Evolutionary conservation across 305 asterid genomes (phyloP), one percentile per base, ranked within the genome.

Genomic region (Andrographis paniculata): DNA sequence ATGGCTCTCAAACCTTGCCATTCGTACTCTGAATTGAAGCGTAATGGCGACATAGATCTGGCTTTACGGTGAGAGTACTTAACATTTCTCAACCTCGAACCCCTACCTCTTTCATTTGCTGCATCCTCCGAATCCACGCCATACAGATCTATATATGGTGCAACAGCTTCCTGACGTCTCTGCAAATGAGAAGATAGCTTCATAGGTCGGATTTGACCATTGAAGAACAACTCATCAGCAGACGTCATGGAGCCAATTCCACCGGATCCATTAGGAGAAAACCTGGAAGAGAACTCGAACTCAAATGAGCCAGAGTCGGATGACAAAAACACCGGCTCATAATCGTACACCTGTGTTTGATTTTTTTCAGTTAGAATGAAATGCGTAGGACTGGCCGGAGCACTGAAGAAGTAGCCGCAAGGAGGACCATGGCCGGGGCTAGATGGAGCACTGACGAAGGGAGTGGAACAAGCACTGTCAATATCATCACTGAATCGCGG

Each of bases 161-260:
- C 53, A 14, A 17, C 66, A 11, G 13, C 30, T 4, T 59, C 70
- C 60, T 70, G 74, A n/a, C 68, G 65, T 21, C 59, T 49, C 67
- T 56, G 61, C 48, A 70, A 40, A 48, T 71, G 78, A 13, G 73
- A 64, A 13, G 74, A 68, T n/a, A 63, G 56, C 6, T 61, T 67
- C 63, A 64, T 64, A n/a, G 84, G 84, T 9, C 77, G 77, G 72
- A 76, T 76, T 78, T 76, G 77, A 8, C 84, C 84, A 48, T 76
- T 73, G 62, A 67, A 56, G 54, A 76, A 76, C 23, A 76, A 58
- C 57, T 76, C 80, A 13, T 76, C 84, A 2, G 84, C 84, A 18
- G 84, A 76, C 23, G 59, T 66, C 84, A 76, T 76, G 27, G 77
- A 72, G 1, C 55, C 65, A 23, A 9, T 58, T 2, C 56, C 62